These are phyloP conservation scores for Passalora sequoiae DNA, from an alignment of 2,329 filamentous ascomycete genomes.

Conservation along the genomic window DNA sequence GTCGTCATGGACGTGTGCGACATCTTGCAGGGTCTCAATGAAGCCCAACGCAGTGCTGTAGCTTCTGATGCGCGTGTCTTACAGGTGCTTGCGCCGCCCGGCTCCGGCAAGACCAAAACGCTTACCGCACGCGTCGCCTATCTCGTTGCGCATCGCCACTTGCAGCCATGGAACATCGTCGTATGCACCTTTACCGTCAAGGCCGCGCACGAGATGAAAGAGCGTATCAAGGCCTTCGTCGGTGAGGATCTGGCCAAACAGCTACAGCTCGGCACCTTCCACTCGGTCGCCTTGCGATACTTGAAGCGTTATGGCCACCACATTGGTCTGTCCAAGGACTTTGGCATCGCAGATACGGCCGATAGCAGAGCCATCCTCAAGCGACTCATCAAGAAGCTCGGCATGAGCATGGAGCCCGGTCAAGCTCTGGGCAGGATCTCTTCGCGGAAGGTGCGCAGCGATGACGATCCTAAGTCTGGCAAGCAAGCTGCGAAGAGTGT, in stretches of 20 bases:
- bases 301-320: slow-evolving; percentile 75
- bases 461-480: slow-evolving; percentile 43
- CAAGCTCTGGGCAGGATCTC: slow-evolving; percentile 71
- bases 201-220: slow-evolving; percentile 87
- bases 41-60: slow-evolving; percentile 59
- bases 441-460: slow-evolving; percentile 53
- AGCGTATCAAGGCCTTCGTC: slow-evolving; percentile 75
- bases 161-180: slow-evolving; percentile 79
- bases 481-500: slow-evolving; percentile 39
- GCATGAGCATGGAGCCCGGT: slow-evolving; percentile 63
- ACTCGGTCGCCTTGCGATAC: slow-evolving; percentile 85
- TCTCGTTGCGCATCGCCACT: slow-evolving; percentile 66
- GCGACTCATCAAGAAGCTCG: slow-evolving; percentile 72
- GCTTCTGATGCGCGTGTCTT: slow-evolving; percentile 56
- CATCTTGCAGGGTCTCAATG: slow-evolving; percentile 59
- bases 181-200: slow-evolving; percentile 98
- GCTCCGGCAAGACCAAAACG: slow-evolving; percentile 89
- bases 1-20: slow-evolving; percentile 51
- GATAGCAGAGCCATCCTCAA: slow-evolving; percentile 76
- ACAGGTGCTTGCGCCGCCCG: slow-evolving; percentile 59
- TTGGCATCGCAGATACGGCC: slow-evolving; percentile 81
- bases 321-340: slow-evolving; percentile 76
- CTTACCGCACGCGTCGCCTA: slow-evolving; percentile 88
- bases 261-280: slow-evolving; percentile 86
- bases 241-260: slow-evolving; percentile 69